These are phyloP conservation scores for Pythium folliculosum DNA, from an alignment of 352 stramenopile species.

Conservation along the genomic window DNA sequence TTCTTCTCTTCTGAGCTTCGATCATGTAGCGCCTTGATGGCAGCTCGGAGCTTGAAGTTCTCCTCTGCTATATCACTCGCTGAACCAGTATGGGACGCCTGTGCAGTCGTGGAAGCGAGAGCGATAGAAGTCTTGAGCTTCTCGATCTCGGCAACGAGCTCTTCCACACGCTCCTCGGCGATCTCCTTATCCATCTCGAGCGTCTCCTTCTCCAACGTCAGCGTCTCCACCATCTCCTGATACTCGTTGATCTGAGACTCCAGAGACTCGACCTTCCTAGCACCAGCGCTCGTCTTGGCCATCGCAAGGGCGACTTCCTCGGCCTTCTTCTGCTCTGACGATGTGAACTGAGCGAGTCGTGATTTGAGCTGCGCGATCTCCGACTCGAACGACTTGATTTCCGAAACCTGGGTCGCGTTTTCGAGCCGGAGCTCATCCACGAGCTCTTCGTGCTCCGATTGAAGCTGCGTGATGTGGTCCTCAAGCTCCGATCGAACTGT, in stretches of 20 bases:
- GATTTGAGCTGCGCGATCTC: slow-evolving; percentile 73
- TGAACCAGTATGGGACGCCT: slow-evolving; percentile 37
- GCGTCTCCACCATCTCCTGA: slow-evolving; percentile 83
- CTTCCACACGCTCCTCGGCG: slow-evolving; percentile 79
- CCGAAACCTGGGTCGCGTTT: slow-evolving; percentile 56
- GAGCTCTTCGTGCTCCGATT: slow-evolving; percentile 56
- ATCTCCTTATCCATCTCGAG: slow-evolving; percentile 90
- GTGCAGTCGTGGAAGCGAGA: slow-evolving; percentile 44
- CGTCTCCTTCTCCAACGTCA: slow-evolving; percentile 87
- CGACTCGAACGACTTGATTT: slow-evolving; percentile 63
- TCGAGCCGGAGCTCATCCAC: slow-evolving; percentile 56
- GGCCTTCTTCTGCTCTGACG: slow-evolving; percentile 70
- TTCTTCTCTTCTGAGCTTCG: slow-evolving; percentile 78
- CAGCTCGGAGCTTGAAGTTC: slow-evolving; percentile 81
- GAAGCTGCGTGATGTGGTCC: slow-evolving; percentile 58
- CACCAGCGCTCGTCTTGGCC: slow-evolving; percentile 65
- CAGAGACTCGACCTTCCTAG: slow-evolving; percentile 68
- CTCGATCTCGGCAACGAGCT: slow-evolving; percentile 71
- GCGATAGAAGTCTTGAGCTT: slow-evolving; percentile 69
- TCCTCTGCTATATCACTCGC: slow-evolving; percentile 62
- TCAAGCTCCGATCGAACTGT: slow-evolving; percentile 61
- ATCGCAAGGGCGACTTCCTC: slow-evolving; percentile 76
- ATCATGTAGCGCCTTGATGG: slow-evolving; percentile 84
- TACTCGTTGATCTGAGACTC: slow-evolving; percentile 70
- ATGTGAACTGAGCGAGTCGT: slow-evolving; percentile 66